phyloP scores from a whole-genome alignment of 306 rosid species.

The Quercus agrifolia region DNA sequence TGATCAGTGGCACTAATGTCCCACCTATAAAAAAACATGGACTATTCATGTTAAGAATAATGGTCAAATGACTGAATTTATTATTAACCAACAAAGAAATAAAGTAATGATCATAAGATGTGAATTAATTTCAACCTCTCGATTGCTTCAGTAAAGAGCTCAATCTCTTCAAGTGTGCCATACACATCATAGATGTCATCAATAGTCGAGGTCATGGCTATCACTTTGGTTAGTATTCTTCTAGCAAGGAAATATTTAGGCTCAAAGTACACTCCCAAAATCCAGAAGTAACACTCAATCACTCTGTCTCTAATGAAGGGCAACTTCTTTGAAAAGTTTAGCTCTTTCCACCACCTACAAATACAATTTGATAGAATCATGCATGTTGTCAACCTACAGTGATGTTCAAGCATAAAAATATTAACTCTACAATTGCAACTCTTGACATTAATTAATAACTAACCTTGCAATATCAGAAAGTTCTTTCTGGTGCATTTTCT shows the following conservation, averaged over 20 bases:
- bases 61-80: no score
- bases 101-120: background rate
- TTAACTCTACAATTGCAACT: background rate
- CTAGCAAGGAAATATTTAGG: constrained; percentile 27
- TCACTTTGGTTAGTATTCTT: constrained; percentile 18
- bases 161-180: constrained; percentile 40
- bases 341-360: constrained; percentile 45
- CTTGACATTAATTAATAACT: background rate
- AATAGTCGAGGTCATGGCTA: background rate
- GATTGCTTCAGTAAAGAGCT: constrained; percentile 35
- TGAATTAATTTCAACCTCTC: constrained; percentile 14
- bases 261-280: constrained; percentile 8
- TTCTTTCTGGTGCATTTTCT: constrained; percentile 24
- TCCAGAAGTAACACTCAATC: constrained; percentile 23
- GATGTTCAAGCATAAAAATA: background rate
- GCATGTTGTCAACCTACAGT: background rate
- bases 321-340: constrained; percentile 17
- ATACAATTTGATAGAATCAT: background rate
- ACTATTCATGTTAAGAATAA: background rate
- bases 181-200: constrained; percentile 49
- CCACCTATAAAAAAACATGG: background rate
- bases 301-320: constrained; percentile 39
- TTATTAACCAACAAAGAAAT: background rate
- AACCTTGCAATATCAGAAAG: constrained; percentile 4
- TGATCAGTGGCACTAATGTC: background rate